phyloP scores from a whole-genome alignment of 495 filamentous ascomycete species.

The Thozetella sp. region DNA sequence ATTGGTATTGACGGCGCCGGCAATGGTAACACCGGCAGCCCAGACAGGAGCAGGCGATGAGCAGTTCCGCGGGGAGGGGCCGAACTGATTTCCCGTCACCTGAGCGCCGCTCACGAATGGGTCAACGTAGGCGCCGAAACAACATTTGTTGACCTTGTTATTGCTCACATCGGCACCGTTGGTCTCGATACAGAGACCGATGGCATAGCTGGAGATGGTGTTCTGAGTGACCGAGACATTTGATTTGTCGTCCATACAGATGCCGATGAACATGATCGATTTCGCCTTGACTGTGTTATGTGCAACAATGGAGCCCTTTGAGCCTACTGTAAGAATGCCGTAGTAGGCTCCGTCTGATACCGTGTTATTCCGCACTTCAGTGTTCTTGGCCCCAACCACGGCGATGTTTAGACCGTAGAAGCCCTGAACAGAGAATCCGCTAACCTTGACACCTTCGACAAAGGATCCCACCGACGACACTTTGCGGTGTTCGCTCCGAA shows the following conservation, averaged over 20 bases:
- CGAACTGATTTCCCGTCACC: slow-evolving; percentile 1
- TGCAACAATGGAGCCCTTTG: slow-evolving; percentile 6
- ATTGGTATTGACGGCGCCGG: slow-evolving; percentile 6
- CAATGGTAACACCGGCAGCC: slow-evolving; percentile 11
- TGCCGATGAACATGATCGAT: slow-evolving; percentile 5
- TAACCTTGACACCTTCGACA: slow-evolving; percentile 10
- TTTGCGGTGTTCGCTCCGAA: slow-evolving; percentile 13
- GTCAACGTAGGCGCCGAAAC: slow-evolving; percentile 9
- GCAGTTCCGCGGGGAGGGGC: slow-evolving; percentile 1
- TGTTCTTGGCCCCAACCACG: slow-evolving; percentile 13
- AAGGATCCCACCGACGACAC: slow-evolving; percentile 3
- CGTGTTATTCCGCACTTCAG: slow-evolving; percentile 5
- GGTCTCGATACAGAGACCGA: slow-evolving; percentile 18
- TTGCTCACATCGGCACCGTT: slow-evolving; percentile 9
- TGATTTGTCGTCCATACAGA: slow-evolving; percentile 18
- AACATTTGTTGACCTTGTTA: slow-evolving; percentile 10
- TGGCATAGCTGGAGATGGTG: slow-evolving; percentile 7
- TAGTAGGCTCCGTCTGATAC: slow-evolving; percentile 8
- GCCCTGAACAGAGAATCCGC: slow-evolving; percentile 10
- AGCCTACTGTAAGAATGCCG: slow-evolving; percentile 15
- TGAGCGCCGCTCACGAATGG: slow-evolving; percentile 5
- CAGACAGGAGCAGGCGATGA: neutral
- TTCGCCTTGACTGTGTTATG: slow-evolving; percentile 8
- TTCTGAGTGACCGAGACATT: slow-evolving; percentile 7
- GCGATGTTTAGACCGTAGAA: slow-evolving; percentile 20